These are phyloP conservation scores for Leishmania guyanensis DNA, from an alignment of 208 protist species.

Conservation along the genomic window DNA sequence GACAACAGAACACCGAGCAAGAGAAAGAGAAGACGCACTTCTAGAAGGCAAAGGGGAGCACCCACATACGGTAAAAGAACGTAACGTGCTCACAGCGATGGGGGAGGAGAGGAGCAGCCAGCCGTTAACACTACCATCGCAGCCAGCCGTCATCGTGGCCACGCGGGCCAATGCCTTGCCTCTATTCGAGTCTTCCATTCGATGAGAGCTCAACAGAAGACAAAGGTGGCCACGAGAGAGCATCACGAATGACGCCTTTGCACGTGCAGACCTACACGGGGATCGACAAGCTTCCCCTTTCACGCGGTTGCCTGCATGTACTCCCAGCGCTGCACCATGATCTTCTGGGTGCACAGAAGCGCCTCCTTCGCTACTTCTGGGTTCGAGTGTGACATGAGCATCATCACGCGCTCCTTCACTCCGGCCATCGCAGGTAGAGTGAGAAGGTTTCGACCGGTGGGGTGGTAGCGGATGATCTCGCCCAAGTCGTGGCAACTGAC, in stretches of 20 bases:
- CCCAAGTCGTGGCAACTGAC: conserved; percentile 94
- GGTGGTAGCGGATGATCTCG: conserved; percentile 92
- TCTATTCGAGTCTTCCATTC: background rate
- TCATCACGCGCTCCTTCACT: conserved; percentile 89
- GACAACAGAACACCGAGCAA: background rate
- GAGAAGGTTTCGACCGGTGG: conserved; percentile 80
- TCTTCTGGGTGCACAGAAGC: conserved; percentile 91
- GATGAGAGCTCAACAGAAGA: background rate
- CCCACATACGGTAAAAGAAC: background rate
- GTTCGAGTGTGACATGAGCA: conserved; percentile 83
- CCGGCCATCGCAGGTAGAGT: conserved; percentile 61
- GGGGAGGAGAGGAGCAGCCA: background rate
- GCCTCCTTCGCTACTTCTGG: conserved; percentile 89
- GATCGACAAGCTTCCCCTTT: background rate
- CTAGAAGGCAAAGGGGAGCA: background rate
- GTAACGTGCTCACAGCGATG: background rate
- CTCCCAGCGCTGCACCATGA: conserved; percentile 94
- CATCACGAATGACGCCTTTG: background rate
- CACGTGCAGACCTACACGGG: background rate
- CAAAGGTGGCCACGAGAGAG: background rate
- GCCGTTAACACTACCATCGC: background rate
- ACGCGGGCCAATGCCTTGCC: background rate
- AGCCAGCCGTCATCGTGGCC: background rate
- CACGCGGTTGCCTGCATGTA: conserved; percentile 65
- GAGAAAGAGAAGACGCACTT: background rate